Evolutionary conservation across 202 grass and related monocot genomes (phyloP).

Genomic region (Dendrocalamus latiflorus): DNA sequence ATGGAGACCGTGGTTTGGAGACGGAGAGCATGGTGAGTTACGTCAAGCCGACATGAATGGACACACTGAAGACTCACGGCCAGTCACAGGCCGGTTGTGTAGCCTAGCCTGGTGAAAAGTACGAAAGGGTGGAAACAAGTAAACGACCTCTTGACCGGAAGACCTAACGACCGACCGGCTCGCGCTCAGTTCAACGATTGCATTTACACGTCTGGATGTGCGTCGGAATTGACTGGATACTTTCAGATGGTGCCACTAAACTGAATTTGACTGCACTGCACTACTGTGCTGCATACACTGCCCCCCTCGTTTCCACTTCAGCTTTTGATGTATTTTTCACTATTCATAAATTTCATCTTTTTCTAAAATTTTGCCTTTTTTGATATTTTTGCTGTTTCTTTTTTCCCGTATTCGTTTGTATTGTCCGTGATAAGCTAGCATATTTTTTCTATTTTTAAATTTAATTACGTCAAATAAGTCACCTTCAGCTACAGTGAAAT

Average conservation of each 20-base stretch:
- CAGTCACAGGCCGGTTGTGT: background rate
- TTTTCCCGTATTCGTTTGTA: too few species aligned
- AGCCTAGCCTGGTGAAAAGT: constrained; percentile 21
- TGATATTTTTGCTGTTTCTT: too few species aligned
- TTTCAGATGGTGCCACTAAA: background rate
- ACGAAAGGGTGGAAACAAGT: background rate
- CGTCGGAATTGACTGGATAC: background rate
- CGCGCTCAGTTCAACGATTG: background rate
- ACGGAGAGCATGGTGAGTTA: background rate
- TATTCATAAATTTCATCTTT: too few species aligned
- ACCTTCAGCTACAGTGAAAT: too few species aligned
- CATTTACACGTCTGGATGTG: background rate
- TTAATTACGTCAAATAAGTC: too few species aligned
- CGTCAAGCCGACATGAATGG: constrained; percentile 1
- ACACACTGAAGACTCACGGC: background rate
- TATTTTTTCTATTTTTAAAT: too few species aligned
- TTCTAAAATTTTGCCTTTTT: too few species aligned
- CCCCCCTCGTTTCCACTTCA: too few species aligned
- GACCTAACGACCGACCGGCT: constrained; percentile 8
- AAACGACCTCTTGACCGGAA: constrained; percentile 31
- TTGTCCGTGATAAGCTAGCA: too few species aligned
- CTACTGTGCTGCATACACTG: too few species aligned
- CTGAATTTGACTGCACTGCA: background rate
- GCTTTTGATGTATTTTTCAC: too few species aligned
- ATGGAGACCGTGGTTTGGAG: background rate